phyloP scores from a whole-genome alignment of 331 rosid genomes.

The Erythrophleum ivorense region DNA sequence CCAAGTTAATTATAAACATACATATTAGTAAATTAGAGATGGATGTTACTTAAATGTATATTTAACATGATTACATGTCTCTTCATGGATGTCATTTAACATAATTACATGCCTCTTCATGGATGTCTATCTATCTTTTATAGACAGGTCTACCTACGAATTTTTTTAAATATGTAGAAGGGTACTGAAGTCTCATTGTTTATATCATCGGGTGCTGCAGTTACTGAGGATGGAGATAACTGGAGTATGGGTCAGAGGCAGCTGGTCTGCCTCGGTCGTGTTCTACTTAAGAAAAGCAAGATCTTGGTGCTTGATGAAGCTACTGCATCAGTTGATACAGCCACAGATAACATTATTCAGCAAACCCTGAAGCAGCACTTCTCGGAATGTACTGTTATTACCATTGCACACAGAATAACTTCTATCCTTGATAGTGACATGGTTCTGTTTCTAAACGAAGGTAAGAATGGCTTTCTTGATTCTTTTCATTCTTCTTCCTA shows the following conservation, averaged over 20 bases:
- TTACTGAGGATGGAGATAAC: constrained; percentile 83
- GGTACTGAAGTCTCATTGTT: not conserved
- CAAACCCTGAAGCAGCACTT: constrained; percentile 66
- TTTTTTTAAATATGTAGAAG: not conserved
- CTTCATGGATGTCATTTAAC: not conserved
- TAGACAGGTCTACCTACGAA: no score
- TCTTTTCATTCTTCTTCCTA: not conserved
- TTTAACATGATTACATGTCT: not conserved
- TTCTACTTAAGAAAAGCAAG: constrained; percentile 75
- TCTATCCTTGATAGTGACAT: constrained; percentile 76
- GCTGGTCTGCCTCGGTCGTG: constrained; percentile 84
- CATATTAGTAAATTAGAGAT: not conserved
- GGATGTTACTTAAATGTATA: not conserved
- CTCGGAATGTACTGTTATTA: constrained; percentile 67
- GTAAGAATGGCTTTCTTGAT: constrained; percentile 35
- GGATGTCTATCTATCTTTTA: no score
- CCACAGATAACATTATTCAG: constrained; percentile 84
- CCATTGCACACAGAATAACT: constrained; percentile 81
- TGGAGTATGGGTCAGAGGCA: constrained; percentile 98
- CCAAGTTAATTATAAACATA: not conserved
- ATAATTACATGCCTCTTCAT: no score
- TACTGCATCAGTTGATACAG: constrained; percentile 89
- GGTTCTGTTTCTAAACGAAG: constrained; percentile 74
- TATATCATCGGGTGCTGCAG: constrained; percentile 45
- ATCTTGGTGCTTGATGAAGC: constrained; percentile 92